phyloP scores from a whole-genome alignment of 2,329 filamentous ascomycete genomes.

The Monilinia vaccinii-corymbosi region DNA sequence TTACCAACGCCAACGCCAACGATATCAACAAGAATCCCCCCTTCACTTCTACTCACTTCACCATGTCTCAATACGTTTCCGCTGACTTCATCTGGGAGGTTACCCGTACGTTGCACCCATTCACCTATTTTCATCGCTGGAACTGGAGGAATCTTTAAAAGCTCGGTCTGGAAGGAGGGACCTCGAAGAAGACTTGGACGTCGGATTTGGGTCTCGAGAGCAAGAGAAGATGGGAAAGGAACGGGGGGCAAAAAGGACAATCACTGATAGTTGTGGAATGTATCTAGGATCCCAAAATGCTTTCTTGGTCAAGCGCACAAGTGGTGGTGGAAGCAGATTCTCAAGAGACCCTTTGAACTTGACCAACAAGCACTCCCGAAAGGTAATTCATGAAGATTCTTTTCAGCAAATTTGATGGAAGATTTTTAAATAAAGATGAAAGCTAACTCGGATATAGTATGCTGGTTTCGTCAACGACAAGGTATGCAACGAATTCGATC shows the following conservation, averaged over 20 bases:
- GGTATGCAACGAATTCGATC: constrained; percentile 44
- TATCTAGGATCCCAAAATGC: constrained; percentile 71
- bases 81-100: constrained; percentile 91
- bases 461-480: constrained; percentile 90
- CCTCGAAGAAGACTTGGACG: neutral
- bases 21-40: neutral
- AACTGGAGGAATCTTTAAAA: neutral
- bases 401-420: neutral
- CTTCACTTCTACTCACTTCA: constrained; percentile 8
- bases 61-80: constrained; percentile 60
- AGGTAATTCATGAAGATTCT: constrained; percentile 45
- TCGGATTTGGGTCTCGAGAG: neutral
- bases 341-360: constrained; percentile 93
- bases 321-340: constrained; percentile 74
- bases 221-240: neutral
- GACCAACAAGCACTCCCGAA: constrained; percentile 82
- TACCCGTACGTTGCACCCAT: constrained; percentile 61
- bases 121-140: constrained; percentile 6
- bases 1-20: neutral
- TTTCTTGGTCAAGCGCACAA: constrained; percentile 84
- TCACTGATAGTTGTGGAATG: constrained; percentile 9
- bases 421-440: neutral
- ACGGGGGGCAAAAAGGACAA: neutral
- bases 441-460: constrained; percentile 47
- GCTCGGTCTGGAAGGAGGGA: neutral